Evolutionary conservation across 768 basidiomycete species (phyloP), one percentile per base, ranked within the genome.

Genomic region (Pleurotus platypus): DNA sequence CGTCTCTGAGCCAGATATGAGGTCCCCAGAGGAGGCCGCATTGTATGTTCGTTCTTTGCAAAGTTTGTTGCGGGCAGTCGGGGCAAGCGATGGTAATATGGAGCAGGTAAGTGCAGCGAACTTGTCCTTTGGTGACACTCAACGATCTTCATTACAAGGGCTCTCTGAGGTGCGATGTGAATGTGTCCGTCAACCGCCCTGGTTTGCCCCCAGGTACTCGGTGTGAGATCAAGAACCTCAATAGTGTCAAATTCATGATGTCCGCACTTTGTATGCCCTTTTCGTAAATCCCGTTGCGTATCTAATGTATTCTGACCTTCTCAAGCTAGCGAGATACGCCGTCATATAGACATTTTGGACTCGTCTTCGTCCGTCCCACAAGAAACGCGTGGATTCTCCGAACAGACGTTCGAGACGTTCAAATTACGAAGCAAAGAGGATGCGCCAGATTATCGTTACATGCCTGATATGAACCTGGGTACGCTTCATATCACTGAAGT

Each of bases 181-280:
- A 99, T 64, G 87, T 98, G 4, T 98, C 96, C 4, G 83, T 98
- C 5, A 90, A 92, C 64, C 80, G 80, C 47, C 67, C 73, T 42
- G 86, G 87, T 7, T 71, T 80, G 5, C 70, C 81, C 3, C 85
- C 74, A 1, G 87, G 94, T 2, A 96, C 89, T 1, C 85, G 96
- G 27, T 95, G 94, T 65, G 96, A 99, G 71, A 85, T 99, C 63
- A 99, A 99, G 72, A 99, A 99, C 64, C 79, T 99, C 43, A 98
- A 98, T 67, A 94, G 93, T 55, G 78, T 97, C 43, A 84, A 83
- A 61, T 94, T 89, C 69, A 87, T 94, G 74, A 82, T 82, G 69
- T 78, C 83, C 15, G 96, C 95, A 11, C 92, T 98, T 51, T 80
- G 96, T 97, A 57, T 35, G 13, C 82, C 72, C 45, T 22, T 12